Evolutionary conservation across 495 filamentous ascomycete genomes (phyloP).

Genomic region (Penicillium roqueforti): DNA sequence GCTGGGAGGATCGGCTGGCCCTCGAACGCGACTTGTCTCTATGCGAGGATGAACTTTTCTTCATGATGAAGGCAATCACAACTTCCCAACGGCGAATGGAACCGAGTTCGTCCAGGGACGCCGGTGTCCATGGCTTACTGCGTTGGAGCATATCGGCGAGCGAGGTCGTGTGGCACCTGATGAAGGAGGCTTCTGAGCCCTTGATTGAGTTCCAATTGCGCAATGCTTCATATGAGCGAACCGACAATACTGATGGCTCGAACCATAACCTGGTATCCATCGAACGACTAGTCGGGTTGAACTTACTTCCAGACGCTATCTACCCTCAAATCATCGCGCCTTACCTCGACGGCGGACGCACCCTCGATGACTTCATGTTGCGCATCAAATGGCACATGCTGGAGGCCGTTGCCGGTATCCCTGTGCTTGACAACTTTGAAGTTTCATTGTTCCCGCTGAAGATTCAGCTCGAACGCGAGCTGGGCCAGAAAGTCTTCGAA

Average conservation of each 20-base stretch:
- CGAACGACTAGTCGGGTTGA: slow-evolving; percentile 76
- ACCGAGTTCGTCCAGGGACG: slow-evolving; percentile 58
- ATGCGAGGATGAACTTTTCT: slow-evolving; percentile 97
- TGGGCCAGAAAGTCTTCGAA: slow-evolving; percentile 92
- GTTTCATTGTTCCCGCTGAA: slow-evolving; percentile 89
- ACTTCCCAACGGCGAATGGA: slow-evolving; percentile 85
- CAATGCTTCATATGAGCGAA: slow-evolving; percentile 86
- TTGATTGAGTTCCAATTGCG: slow-evolving; percentile 91
- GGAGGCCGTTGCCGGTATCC: slow-evolving; percentile 95
- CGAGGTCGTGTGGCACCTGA: slow-evolving; percentile 96
- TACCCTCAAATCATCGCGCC: slow-evolving; percentile 95
- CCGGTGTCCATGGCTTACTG: slow-evolving; percentile 74
- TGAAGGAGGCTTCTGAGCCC: slow-evolving; percentile 77
- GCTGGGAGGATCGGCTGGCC: slow-evolving; percentile 82
- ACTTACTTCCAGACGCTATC: slow-evolving; percentile 81
- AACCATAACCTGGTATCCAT: slow-evolving; percentile 90
- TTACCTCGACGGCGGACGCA: slow-evolving; percentile 64
- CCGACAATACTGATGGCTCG: slow-evolving; percentile 93
- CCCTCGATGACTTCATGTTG: slow-evolving; percentile 69
- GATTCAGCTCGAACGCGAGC: slow-evolving; percentile 87
- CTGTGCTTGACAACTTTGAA: slow-evolving; percentile 96
- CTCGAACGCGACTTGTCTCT: slow-evolving; percentile 83
- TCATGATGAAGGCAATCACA: slow-evolving; percentile 99
- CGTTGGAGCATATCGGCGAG: slow-evolving; percentile 85
- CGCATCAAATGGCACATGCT: slow-evolving; percentile 95